Evolutionary conservation across 2,329 filamentous ascomycete species (phyloP).

Genomic region (Colletotrichum sp.): DNA sequence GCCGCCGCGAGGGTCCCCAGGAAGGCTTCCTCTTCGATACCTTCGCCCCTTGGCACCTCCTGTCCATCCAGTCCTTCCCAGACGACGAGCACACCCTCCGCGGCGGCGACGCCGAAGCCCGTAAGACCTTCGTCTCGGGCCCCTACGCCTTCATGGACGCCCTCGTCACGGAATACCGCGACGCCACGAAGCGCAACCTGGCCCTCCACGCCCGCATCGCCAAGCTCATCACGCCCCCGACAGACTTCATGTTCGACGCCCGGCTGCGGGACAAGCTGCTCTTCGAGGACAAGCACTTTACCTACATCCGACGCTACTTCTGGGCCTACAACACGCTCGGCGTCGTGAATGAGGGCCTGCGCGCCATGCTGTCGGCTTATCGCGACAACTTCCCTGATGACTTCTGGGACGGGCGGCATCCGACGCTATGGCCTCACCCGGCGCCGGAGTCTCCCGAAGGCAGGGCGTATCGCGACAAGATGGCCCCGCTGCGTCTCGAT

Average conservation of each 20-base stretch:
- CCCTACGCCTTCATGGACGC: slow-evolving; percentile 66
- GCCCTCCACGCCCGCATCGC: slow-evolving; percentile 62
- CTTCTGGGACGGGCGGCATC: slow-evolving; percentile 62
- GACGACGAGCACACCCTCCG: slow-evolving; percentile 63
- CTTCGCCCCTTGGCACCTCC: slow-evolving; percentile 65
- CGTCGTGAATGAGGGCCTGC: slow-evolving; percentile 64
- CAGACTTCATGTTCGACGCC: slow-evolving; percentile 63
- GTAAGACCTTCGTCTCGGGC: slow-evolving; percentile 63
- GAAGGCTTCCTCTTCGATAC: slow-evolving; percentile 62
- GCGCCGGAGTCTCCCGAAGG: slow-evolving; percentile 49
- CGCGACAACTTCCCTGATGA: slow-evolving; percentile 62
- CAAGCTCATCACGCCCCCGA: slow-evolving; percentile 63
- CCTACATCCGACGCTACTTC: slow-evolving; percentile 66
- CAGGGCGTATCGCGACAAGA: slow-evolving; percentile 51
- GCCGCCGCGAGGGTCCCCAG: slow-evolving; percentile 48
- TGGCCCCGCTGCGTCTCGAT: slow-evolving; percentile 50
- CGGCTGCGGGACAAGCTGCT: slow-evolving; percentile 61
- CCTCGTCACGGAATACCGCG: slow-evolving; percentile 63
- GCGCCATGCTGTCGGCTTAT: slow-evolving; percentile 62
- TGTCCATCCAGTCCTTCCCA: slow-evolving; percentile 63
- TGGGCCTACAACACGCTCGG: slow-evolving; percentile 67
- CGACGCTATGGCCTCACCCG: slow-evolving; percentile 59
- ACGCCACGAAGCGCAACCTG: slow-evolving; percentile 63
- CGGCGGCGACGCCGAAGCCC: slow-evolving; percentile 52
- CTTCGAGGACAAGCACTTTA: slow-evolving; percentile 66